Evolutionary conservation across 2,329 filamentous ascomycete genomes (phyloP), one percentile per base, ranked within the genome.

Genomic region (Bipolaris gigantea): DNA sequence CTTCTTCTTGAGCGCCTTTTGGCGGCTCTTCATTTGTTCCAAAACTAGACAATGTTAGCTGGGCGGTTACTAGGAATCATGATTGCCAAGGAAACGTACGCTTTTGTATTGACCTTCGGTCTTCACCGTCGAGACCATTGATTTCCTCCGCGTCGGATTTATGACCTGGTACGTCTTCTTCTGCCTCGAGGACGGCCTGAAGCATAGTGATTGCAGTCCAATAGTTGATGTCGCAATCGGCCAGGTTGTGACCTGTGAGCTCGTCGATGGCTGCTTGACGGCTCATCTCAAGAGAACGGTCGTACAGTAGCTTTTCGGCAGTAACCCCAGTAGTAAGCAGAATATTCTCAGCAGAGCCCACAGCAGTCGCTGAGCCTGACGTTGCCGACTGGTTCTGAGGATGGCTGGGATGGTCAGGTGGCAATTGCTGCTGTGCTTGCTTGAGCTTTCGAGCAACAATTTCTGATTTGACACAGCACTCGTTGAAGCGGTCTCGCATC

Each of bases 251-350:
- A 53, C 93, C 92, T 2, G 94, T 91, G 45, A 99, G 89, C 76
- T 99, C 94, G 65, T 96, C 95, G 69, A 97, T 94, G 7, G 94
- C 94, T 7, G 94, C 93, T 4, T 90, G 86, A 48, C 92, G 86
- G 72, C 92, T 97, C 94, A 99, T 97, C 73, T 99, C 94, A 19
- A 97, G 79, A 0, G 94, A 94, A 42, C 94, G 89, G 65, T 99
- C 94, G 71, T 97, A 99, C 92, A 99, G 97, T 41, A 99, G 80
- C 76, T 92, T 96, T 77, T 97, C 94, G 0, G 94, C 94, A 19
- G 92, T 97, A 51, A 97, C 87, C 1, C 93, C 94, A 2, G 90
- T 86, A 13, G 90, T 96, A 23, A 99, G 82, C 43, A 89, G 84
- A 23, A 97, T 91, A 48, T 90, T 88, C 56, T 94, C 90, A 2